phyloP scores from a whole-genome alignment of 306 rosid genomes.

The Coriaria nepalensis region DNA sequence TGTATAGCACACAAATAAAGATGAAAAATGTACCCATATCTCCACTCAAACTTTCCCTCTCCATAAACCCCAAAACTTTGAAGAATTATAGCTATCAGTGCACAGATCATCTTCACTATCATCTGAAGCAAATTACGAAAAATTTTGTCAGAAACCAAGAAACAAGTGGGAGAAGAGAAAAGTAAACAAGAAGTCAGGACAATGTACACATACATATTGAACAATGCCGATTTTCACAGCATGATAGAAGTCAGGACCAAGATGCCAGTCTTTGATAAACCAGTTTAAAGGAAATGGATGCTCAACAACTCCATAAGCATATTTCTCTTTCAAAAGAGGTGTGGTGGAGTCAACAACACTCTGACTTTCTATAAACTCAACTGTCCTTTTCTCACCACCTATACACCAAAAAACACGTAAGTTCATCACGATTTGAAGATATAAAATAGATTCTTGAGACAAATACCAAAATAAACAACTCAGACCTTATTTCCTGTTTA shows the following conservation, averaged over 20 bases:
- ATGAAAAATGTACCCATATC: slow-evolving; percentile 58
- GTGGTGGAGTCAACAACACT: slow-evolving; percentile 44
- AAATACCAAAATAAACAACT: too few relatives aligned
- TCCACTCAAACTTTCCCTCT: slow-evolving; percentile 91
- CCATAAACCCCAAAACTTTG: slow-evolving; percentile 90
- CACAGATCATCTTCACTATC: slow-evolving; percentile 92
- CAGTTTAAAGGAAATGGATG: slow-evolving; percentile 94
- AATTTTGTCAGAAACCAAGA: slow-evolving; percentile 1
- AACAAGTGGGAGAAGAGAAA: slow-evolving; percentile 14
- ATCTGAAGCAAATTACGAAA: slow-evolving; percentile 36
- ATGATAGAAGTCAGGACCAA: slow-evolving; percentile 82
- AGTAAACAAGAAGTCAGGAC: slow-evolving; percentile 19
- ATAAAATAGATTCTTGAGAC: background rate
- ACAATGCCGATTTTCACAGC: slow-evolving; percentile 98
- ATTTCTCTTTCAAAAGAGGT: slow-evolving; percentile 73
- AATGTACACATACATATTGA: slow-evolving; percentile 71
- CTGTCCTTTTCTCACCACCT: slow-evolving; percentile 93
- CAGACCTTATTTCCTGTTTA: too few relatives aligned
- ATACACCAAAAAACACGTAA: slow-evolving; percentile 8
- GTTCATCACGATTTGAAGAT: slow-evolving; percentile 6
- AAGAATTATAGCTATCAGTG: slow-evolving; percentile 86
- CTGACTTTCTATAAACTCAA: slow-evolving; percentile 75
- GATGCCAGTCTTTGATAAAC: slow-evolving; percentile 67
- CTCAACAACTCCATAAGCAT: slow-evolving; percentile 83
- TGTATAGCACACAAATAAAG: slow-evolving; percentile 3